phyloP scores from a whole-genome alignment of 352 stramenopile genomes.

The Phytopythium oedochilum region DNA sequence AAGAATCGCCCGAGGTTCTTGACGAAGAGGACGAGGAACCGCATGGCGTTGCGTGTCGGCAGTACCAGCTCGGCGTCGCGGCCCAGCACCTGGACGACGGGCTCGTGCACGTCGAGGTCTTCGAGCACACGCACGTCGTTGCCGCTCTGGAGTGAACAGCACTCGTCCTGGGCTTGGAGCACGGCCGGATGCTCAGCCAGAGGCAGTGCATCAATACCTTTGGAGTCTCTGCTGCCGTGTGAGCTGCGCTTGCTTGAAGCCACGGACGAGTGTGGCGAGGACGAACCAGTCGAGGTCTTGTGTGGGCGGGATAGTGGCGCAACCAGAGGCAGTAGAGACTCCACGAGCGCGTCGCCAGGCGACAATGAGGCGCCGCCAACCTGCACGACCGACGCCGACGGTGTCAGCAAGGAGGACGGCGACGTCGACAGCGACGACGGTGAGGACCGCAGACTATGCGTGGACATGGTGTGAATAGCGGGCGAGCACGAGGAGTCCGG shows the following conservation, averaged over 20 bases:
- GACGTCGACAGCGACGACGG: constrained; percentile 8
- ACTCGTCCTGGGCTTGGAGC: constrained; percentile 54
- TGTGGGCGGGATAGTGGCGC: background rate
- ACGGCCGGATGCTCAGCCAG: constrained; percentile 49
- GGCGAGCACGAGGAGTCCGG: background rate
- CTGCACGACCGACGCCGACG: constrained; percentile 36
- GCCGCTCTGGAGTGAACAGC: constrained; percentile 48
- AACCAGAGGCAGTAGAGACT: constrained; percentile 49
- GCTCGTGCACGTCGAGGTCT: constrained; percentile 71
- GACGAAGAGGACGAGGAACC: constrained; percentile 79
- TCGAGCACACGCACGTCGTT: constrained; percentile 66
- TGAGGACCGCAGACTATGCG: constrained; percentile 11
- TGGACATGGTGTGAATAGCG: constrained; percentile 15
- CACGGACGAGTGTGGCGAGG: background rate
- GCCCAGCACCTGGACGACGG: constrained; percentile 73
- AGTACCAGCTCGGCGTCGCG: constrained; percentile 68
- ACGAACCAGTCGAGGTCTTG: background rate
- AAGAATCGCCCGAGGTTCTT: constrained; percentile 78
- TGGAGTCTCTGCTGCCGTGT: background rate
- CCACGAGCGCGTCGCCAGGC: constrained; percentile 47
- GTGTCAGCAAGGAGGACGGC: constrained; percentile 8
- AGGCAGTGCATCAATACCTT: constrained; percentile 28
- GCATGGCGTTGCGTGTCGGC: constrained; percentile 59
- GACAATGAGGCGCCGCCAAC: constrained; percentile 52
- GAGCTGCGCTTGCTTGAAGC: background rate